A percentile compares a stretch with the other conserved stretches of the same genome.
These are phyloP conservation scores for Piper betle DNA, from an alignment of 164 flowering plant species.

Conservation along the genomic window DNA sequence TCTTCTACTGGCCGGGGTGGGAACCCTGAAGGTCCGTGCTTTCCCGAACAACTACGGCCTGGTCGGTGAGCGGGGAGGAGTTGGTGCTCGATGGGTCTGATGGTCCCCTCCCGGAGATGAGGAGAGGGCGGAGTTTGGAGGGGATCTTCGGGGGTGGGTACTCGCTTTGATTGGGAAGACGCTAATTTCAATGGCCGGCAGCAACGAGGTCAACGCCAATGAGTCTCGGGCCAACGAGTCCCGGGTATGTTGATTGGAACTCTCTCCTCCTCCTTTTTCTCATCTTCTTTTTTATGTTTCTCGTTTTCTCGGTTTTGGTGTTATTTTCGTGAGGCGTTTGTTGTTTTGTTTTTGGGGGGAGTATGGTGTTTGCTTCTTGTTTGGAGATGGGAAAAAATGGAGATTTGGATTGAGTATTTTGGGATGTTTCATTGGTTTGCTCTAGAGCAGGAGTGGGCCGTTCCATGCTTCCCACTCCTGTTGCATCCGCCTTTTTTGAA, in stretches of 20 bases:
- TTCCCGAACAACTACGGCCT: neutral
- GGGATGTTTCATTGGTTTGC: too few species aligned
- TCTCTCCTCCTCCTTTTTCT: too few species aligned
- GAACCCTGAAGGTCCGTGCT: neutral
- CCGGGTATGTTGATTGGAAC: neutral
- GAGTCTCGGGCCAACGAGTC: constrained; percentile 18
- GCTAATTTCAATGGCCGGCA: constrained; percentile 34
- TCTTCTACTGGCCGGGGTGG: neutral
- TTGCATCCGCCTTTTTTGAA: too few species aligned
- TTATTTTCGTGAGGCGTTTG: neutral
- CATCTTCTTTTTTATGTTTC: too few species aligned
- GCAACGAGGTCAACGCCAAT: constrained; percentile 39
- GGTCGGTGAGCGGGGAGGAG: neutral
- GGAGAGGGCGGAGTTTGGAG: constrained; percentile 7
- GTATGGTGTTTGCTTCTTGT: too few species aligned
- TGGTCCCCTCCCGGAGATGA: constrained; percentile 5
- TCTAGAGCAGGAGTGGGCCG: too few species aligned
- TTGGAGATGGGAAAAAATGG: too few species aligned
- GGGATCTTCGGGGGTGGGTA: constrained; percentile 10
- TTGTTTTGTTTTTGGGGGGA: neutral
- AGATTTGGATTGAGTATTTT: too few species aligned
- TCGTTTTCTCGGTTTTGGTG: too few species aligned
- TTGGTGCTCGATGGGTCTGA: neutral
- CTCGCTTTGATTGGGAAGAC: constrained; percentile 2
- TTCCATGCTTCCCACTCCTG: too few species aligned